A percentile compares a stretch with the other conserved stretches of the same genome.
Evolutionary conservation across 345 rosid genomes (phyloP).

Genomic region (Reutealis trisperma): DNA sequence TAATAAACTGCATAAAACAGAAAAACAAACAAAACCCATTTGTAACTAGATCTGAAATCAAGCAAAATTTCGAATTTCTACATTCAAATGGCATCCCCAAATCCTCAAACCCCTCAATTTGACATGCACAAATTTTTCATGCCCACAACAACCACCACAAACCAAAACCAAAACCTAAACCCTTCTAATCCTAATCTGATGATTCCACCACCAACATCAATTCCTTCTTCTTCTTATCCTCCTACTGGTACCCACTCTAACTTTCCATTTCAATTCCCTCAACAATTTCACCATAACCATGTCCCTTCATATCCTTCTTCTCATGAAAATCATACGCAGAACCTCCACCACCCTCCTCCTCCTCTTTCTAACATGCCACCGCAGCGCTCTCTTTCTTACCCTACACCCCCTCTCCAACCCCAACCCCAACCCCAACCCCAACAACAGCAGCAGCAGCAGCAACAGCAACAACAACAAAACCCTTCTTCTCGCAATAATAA

Average conservation of each 20-base stretch:
- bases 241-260: constrained; percentile 40
- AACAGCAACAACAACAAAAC: neutral
- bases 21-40: neutral
- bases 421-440: constrained; percentile 27
- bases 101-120: constrained; percentile 6
- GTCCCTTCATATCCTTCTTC: constrained; percentile 16
- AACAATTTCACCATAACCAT: constrained; percentile 20
- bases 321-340: neutral
- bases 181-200: constrained; percentile 11
- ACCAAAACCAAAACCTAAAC: constrained; percentile 10
- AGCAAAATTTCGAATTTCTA: neutral
- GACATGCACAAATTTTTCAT: constrained; percentile 14
- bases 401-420: constrained; percentile 41
- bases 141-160: constrained; percentile 7
- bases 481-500: constrained; percentile 8
- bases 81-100: constrained; percentile 12
- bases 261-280: constrained; percentile 32
- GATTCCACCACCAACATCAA: constrained; percentile 16
- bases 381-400: constrained; percentile 39
- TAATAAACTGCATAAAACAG: too few species aligned
- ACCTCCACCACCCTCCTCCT: constrained; percentile 12
- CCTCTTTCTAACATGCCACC: constrained; percentile 8
- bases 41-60: constrained; percentile 6
- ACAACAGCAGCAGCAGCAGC: neutral
- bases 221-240: constrained; percentile 46